A percentile compares a stretch with the other conserved stretches of the same genome.
Evolutionary conservation across 148 eudicot species (phyloP).

Genomic region (Rheum nobile): DNA sequence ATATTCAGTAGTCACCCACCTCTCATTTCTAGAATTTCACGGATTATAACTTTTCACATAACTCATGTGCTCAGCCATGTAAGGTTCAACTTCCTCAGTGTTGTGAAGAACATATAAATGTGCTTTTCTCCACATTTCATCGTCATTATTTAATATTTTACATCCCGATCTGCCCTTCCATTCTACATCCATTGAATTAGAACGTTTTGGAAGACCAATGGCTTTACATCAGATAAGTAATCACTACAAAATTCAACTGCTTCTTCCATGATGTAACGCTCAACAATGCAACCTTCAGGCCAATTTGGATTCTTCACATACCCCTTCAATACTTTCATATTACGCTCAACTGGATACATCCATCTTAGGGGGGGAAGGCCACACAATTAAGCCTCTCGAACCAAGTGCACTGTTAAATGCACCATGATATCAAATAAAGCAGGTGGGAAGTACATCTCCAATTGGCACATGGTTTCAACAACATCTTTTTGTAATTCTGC

Average conservation of each 20-base stretch:
- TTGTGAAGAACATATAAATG: too few species aligned
- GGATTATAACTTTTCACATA: too few species aligned
- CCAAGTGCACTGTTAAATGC: conserved; percentile 8
- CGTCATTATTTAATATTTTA: neutral
- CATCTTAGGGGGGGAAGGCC: neutral
- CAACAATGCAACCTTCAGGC: conserved; percentile 12
- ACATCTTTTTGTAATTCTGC: too few species aligned
- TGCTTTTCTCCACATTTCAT: too few species aligned
- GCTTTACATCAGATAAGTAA: neutral
- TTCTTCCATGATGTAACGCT: neutral
- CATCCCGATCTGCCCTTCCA: neutral
- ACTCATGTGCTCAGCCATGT: too few species aligned
- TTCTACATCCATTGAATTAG: neutral
- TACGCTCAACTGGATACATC: conserved; percentile 12
- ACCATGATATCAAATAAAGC: conserved; percentile 19
- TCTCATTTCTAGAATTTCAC: too few species aligned
- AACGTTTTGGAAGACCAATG: neutral
- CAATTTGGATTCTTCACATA: conserved; percentile 6
- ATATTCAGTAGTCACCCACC: too few species aligned
- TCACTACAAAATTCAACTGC: too few species aligned
- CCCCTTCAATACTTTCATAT: conserved; percentile 6
- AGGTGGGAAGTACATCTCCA: too few species aligned
- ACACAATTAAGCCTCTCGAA: conserved; percentile 2
- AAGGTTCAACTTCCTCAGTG: too few species aligned
- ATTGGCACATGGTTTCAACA: too few species aligned